Evolutionary conservation across 495 filamentous ascomycete species (phyloP).

Genomic region (Penicillium bovifimosum): DNA sequence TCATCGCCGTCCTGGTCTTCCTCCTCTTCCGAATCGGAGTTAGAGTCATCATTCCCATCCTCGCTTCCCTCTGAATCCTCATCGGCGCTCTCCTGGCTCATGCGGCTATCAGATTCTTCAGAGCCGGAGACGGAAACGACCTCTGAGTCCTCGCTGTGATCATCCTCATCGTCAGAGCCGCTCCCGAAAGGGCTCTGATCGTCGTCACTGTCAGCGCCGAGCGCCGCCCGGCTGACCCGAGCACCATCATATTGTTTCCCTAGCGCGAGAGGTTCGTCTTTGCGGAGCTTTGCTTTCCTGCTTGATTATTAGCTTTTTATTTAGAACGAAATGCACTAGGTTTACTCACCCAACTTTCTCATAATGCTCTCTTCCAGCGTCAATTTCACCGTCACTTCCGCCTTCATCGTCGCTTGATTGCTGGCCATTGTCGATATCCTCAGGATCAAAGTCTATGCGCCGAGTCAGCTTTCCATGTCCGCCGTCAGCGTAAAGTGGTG

Average conservation of each 20-base stretch:
- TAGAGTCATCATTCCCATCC: constrained; percentile 13
- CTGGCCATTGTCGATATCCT: constrained; percentile 57
- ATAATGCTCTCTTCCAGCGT: constrained; percentile 75
- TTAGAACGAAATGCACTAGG: constrained; percentile 1
- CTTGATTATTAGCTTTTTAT: constrained; percentile 7
- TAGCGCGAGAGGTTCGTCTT: constrained; percentile 52
- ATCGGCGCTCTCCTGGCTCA: constrained; percentile 10
- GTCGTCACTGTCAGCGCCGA: constrained; percentile 49
- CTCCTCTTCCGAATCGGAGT: constrained; percentile 24
- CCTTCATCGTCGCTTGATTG: constrained; percentile 51
- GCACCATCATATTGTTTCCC: constrained; percentile 82
- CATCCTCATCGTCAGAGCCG: constrained; percentile 16
- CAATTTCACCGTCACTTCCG: constrained; percentile 33
- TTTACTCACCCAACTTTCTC: constrained; percentile 62
- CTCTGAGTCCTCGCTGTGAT: constrained; percentile 13
- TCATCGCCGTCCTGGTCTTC: not conserved
- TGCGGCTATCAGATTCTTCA: constrained; percentile 11
- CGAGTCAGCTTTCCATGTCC: constrained; percentile 8
- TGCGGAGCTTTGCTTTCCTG: constrained; percentile 81
- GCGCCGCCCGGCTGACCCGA: constrained; percentile 65
- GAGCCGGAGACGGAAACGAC: constrained; percentile 7
- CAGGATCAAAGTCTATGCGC: constrained; percentile 76
- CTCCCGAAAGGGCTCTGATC: constrained; percentile 20
- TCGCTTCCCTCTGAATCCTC: not conserved
- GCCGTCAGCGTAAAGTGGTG: not conserved